Percentiles rank a stretch among this genome's conserved stretches.
Evolutionary conservation across 2,329 filamentous ascomycete species (phyloP).

Genomic region (Biscogniauxia marginata): DNA sequence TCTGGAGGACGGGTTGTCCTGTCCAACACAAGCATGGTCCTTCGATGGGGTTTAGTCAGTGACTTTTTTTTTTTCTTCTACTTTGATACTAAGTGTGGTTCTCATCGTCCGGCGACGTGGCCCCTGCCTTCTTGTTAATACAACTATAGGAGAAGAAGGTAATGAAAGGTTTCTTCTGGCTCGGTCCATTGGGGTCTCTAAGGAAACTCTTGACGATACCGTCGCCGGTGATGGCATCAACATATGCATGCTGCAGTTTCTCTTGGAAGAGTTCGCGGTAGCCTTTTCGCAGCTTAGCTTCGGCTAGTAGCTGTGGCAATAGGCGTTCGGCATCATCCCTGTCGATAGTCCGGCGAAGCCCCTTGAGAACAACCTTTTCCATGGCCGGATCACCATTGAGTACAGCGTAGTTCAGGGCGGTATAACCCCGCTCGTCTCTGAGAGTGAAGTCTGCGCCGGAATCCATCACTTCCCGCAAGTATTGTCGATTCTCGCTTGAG

Average conservation of each 20-base stretch:
- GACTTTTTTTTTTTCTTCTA: no score
- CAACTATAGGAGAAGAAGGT: constrained; percentile 39
- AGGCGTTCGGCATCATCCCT: constrained; percentile 7
- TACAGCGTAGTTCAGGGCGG: constrained; percentile 37
- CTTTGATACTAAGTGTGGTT: constrained; percentile 32
- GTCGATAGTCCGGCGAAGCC: constrained; percentile 15
- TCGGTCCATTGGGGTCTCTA: no score
- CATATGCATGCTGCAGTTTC: constrained; percentile 32
- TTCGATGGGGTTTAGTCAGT: constrained; percentile 32
- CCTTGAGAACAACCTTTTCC: constrained; percentile 28
- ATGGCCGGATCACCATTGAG: constrained; percentile 30
- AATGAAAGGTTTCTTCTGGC: constrained; percentile 26
- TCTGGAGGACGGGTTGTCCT: constrained; percentile 33
- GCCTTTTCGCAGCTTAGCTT: constrained; percentile 32
- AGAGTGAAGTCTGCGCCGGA: constrained; percentile 33
- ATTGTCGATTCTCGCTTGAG: constrained; percentile 34
- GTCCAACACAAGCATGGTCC: constrained; percentile 40
- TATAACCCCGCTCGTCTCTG: constrained; percentile 36
- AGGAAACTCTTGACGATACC: no score
- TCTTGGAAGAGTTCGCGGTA: constrained; percentile 39
- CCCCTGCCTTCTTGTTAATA: constrained; percentile 22
- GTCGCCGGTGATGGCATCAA: constrained; percentile 21
- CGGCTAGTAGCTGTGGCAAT: constrained; percentile 13
- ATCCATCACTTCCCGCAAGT: constrained; percentile 33
- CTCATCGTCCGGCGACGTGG: constrained; percentile 29